Evolutionary conservation across 176 grass and related monocot species (phyloP), one percentile per base, ranked within the genome.

Genomic region (Elymus sibiricus): DNA sequence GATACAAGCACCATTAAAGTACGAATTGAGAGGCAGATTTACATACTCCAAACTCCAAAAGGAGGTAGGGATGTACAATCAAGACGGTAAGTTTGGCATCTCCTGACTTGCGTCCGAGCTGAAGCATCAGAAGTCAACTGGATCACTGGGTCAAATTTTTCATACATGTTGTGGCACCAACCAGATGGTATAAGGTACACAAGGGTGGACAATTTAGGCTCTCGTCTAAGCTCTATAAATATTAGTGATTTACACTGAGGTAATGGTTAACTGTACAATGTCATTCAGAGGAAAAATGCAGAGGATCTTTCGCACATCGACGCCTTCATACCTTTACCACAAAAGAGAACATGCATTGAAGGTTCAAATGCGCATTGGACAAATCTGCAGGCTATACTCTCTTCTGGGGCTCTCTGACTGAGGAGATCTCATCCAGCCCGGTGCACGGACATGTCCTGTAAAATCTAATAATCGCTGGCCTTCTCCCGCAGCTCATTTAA

Each of bases 401-500:
- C 29, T 71, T 85, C 78, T 16, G 31, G 35, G 27, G 4, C 26
- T 81, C 84, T 71, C 87, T 74, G 25, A 25, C 44, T 68, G 37
- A 73, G 29, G 42, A 74, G 4, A 79, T 63, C 68, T 69, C 14
- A 0, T 86, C 81, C 22, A 55, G 24, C 77, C 3, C 1, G 22
- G 5, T 55, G 31, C 22, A 77, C 34, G 8, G n/a, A 71, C 64
- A 81, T 25, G 22, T 43, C 19, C 31, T 39, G 17, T 51, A 46
- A 32, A 34, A 79, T 22, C 66, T 89, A 97, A 60, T 93, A 97
- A n/a, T 93, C 95, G 34, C 91, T 93, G 26, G 91, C 90, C 82
- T 97, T 94, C 82, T 80, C 89, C 82, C 95, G 70, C 77, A 97
- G 87, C 79, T 97, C 95, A 61, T 95, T 97, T 82, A 97, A 74